These are phyloP conservation scores for Akebia trifoliata DNA, from an alignment of 164 flowering plant genomes.

Conservation along the genomic window DNA sequence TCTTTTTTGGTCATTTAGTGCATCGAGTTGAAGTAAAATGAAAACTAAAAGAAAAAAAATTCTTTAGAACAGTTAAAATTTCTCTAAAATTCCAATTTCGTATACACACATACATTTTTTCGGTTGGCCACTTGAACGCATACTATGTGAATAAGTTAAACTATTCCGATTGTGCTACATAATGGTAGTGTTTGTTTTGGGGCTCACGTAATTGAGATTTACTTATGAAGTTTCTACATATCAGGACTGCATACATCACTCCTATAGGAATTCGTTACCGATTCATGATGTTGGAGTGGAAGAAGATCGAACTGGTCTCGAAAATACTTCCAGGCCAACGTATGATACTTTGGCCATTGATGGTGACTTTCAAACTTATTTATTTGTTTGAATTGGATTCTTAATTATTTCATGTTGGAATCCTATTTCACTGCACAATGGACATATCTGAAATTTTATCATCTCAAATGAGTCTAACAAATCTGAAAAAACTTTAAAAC, in stretches of 20 bases:
- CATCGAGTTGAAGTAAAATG: no score
- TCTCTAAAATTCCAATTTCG: no score
- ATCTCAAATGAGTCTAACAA: conserved; percentile 9
- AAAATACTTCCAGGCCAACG: conserved; percentile 42
- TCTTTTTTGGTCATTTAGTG: no score
- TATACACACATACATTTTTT: no score
- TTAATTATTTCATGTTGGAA: conserved; percentile 4
- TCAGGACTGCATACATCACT: conserved; percentile 79
- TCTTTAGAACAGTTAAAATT: no score
- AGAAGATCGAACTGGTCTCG: conserved; percentile 61
- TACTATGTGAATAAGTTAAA: not conserved
- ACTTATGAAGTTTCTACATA: conserved; percentile 8
- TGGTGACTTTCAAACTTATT: conserved; percentile 33
- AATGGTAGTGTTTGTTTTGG: conserved; percentile 1
- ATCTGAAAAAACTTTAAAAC: conserved; percentile 12
- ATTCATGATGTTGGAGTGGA: conserved; percentile 66
- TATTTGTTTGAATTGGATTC: not conserved
- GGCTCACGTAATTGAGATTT: not conserved
- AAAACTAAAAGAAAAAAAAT: no score
- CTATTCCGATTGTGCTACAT: not conserved
- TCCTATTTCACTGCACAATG: not conserved
- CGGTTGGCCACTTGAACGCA: no score
- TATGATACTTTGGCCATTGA: conserved; percentile 50
- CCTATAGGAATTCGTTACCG: conserved; percentile 51
- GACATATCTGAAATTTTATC: not conserved